Conservation (phyloP, 2,329 filamentous ascomycete genomes). For the Pseudogymnoascus verrucosus region DNA sequence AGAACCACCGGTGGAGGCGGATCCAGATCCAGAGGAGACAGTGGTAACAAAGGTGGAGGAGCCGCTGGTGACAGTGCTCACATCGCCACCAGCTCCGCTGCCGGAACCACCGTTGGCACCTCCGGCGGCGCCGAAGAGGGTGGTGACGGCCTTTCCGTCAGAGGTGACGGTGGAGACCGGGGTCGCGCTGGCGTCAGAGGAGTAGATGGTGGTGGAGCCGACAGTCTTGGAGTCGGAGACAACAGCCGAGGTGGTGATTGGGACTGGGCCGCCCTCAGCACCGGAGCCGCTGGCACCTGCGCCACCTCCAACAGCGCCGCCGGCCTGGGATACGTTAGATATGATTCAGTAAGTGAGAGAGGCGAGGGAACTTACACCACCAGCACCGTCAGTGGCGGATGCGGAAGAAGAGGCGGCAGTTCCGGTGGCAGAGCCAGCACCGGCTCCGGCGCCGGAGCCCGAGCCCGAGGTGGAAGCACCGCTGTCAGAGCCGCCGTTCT, state of each 20-base stretch:
- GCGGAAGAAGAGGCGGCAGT: background rate
- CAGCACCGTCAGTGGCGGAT: background rate
- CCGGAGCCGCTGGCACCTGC: background rate
- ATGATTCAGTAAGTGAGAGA: background rate
- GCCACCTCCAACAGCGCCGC: background rate
- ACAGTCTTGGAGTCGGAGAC: constrained; percentile 8
- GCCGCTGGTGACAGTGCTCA: constrained; percentile 18
- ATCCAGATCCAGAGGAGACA: constrained; percentile 12
- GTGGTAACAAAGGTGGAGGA: constrained; percentile 19
- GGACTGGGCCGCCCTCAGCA: background rate
- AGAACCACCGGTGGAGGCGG: background rate
- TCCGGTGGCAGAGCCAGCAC: background rate
- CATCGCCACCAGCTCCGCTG: constrained; percentile 15
- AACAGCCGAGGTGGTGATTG: constrained; percentile 4
- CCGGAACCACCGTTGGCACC: background rate
- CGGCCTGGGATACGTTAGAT: background rate
- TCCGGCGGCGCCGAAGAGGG: background rate
- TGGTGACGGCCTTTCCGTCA: background rate
- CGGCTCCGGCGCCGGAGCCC: background rate
- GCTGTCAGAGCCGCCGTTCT: background rate
- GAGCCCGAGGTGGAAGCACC: background rate
- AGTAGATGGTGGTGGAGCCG: constrained; percentile 11
- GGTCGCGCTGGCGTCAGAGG: constrained; percentile 1
- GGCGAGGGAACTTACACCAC: background rate
- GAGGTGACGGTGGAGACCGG: background rate